A percentile compares a stretch with the other conserved stretches of the same genome.
These are phyloP conservation scores for Poa annua DNA, from an alignment of 176 grass and related monocot genomes.

Conservation along the genomic window DNA sequence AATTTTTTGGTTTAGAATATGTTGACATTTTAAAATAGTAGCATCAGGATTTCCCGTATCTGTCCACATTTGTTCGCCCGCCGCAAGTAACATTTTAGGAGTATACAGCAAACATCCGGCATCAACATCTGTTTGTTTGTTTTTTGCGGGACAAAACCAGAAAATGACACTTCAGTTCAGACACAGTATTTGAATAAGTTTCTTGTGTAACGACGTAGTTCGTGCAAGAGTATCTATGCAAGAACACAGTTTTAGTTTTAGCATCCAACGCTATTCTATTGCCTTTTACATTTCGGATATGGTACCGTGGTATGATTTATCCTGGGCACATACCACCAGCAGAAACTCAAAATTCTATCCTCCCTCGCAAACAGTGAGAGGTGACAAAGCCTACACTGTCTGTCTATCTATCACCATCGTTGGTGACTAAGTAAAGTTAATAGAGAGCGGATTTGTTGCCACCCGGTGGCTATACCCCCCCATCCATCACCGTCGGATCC, in stretches of 20 bases:
- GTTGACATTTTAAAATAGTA: too few relatives aligned
- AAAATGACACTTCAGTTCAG: neutral
- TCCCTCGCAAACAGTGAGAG: neutral
- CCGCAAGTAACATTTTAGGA: too few relatives aligned
- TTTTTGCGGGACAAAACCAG: neutral
- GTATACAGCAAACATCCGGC: neutral
- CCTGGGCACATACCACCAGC: neutral
- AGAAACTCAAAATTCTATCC: conserved; percentile 15
- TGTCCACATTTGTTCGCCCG: too few relatives aligned
- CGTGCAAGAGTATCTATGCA: neutral
- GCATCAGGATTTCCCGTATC: too few relatives aligned
- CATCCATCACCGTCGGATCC: too few relatives aligned
- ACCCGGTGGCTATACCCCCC: too few relatives aligned
- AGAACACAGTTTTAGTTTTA: neutral
- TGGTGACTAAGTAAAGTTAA: conserved; percentile 4
- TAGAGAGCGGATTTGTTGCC: too few relatives aligned
- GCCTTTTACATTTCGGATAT: too few relatives aligned
- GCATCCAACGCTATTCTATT: neutral
- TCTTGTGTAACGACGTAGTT: neutral
- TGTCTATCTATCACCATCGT: neutral
- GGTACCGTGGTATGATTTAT: neutral
- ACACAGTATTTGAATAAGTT: neutral
- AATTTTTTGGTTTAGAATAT: too few relatives aligned
- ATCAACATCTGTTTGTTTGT: too few relatives aligned
- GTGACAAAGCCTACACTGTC: neutral